Evolutionary conservation across 1,139 yeast species (phyloP), one percentile per base, ranked within the genome.

Genomic region (Eremothecium sinecaudum): DNA sequence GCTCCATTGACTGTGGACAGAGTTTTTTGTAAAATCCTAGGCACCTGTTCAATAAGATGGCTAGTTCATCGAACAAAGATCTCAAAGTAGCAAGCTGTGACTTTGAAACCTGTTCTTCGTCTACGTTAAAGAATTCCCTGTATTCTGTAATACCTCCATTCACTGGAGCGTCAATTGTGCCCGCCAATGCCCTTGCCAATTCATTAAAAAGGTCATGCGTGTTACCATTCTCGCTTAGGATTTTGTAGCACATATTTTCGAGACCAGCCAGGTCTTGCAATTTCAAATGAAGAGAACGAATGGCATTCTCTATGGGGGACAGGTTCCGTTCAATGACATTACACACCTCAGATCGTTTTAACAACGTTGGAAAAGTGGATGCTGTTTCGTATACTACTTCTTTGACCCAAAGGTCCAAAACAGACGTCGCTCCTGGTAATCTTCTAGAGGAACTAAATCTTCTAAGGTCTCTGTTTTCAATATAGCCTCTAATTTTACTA

Each of bases 101-200:
- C 14, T 71, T 73, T n/a, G 63, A 64, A 38, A 66, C 47, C 4
- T 51, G 47, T 4, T 53, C 57, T 5, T 51, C 56, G 39, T 68
- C 70, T 5, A 28, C 29, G 24, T 59, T 62, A 49, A 81, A 72
- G 58, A 84, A 82, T 2, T 72, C 71, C 40, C 90, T 69, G 61
- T 81, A 84, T 50, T 81, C 84, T 4, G 84, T 83, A 44, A 84
- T 83, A 38, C 95, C 95, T 24, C 95, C 95, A 56, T 84, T 84
- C 8, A 84, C 92, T 4, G 95, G 95, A 0, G 94, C 76, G 53
- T 84, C 94, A 38, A 84, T 90, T 0, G 95, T 82, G 31, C 95
- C 95, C 0, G 90, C 73, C 35, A 84, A 64, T 46, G 76, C 78
- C 59, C 94, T 69, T 8, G 90, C 80, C 39, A 84, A 66, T 53